phyloP scores from a whole-genome alignment of 2,329 filamentous ascomycete genomes.

The Kalmusia sp. region DNA sequence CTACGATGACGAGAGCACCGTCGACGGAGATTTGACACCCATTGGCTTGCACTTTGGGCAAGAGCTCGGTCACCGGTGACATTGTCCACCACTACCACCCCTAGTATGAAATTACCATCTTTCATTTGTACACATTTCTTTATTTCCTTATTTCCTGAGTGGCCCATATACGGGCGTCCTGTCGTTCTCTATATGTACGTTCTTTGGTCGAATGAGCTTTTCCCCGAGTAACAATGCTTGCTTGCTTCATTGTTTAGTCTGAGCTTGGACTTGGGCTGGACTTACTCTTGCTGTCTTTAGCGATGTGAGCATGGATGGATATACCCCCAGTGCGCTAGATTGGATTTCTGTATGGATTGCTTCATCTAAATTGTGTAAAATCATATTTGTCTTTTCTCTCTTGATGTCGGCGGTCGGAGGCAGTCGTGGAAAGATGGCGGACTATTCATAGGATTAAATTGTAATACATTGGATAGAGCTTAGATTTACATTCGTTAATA shows the following conservation, averaged over 20 bases:
- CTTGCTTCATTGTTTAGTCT: slow-evolving; percentile 11
- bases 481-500: too few species aligned
- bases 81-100: not conserved
- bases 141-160: not conserved
- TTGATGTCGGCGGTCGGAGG: not conserved
- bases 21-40: slow-evolving; percentile 47
- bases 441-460: slow-evolving; percentile 5
- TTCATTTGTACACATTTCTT: slow-evolving; percentile 14
- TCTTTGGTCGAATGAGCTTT: not conserved
- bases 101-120: slow-evolving; percentile 2
- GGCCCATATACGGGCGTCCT: slow-evolving; percentile 2
- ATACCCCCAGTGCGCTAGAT: slow-evolving; percentile 28
- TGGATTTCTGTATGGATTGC: slow-evolving; percentile 7
- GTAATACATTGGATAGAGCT: slow-evolving; percentile 1
- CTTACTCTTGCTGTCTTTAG: slow-evolving; percentile 20
- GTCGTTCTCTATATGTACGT: not conserved
- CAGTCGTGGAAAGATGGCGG: not conserved
- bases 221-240: slow-evolving; percentile 17
- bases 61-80: slow-evolving; percentile 27
- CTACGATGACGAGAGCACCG: slow-evolving; percentile 59
- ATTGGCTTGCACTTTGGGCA: slow-evolving; percentile 42
- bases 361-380: slow-evolving; percentile 10
- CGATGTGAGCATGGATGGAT: slow-evolving; percentile 29
- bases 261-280: slow-evolving; percentile 8
- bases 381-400: not conserved